A percentile compares a stretch with the other conserved stretches of the same genome.
Conservation (phyloP, 495 filamentous ascomycete genomes). For the Lineolata rhizophorae region DNA sequence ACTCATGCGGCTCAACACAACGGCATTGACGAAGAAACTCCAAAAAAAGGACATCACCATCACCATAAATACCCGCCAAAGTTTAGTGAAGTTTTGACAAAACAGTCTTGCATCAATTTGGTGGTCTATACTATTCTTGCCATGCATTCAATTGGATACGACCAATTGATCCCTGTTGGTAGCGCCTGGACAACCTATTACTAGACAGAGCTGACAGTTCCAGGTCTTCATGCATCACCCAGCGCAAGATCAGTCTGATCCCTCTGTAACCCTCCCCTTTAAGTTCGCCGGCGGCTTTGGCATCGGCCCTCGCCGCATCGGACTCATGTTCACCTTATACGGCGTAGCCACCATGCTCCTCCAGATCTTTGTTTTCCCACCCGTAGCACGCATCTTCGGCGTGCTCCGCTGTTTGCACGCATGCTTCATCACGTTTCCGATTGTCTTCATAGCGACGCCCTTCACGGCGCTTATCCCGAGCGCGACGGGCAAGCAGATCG, state of each 20-base stretch:
- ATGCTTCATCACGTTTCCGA: conserved; percentile 37
- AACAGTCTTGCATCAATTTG: conserved; percentile 56
- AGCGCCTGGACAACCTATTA: no score
- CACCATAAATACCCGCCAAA: conserved; percentile 18
- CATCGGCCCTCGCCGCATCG: conserved; percentile 41
- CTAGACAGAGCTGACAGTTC: no score
- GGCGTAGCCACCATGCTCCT: conserved; percentile 47
- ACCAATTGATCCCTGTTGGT: conserved; percentile 60
- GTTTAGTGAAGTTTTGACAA: conserved; percentile 46
- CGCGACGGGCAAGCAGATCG: conserved; percentile 15
- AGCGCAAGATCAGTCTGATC: conserved; percentile 28
- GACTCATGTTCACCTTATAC: conserved; percentile 54
- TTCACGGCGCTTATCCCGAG: conserved; percentile 39
- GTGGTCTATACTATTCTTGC: conserved; percentile 53
- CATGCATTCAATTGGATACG: conserved; percentile 54
- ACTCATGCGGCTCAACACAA: no score
- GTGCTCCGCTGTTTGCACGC: conserved; percentile 44
- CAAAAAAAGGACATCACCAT: no score
- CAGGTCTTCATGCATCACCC: conserved; percentile 66
- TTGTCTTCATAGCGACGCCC: conserved; percentile 52
- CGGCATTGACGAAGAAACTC: not conserved
- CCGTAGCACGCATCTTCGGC: conserved; percentile 42
- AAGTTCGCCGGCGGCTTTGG: conserved; percentile 64
- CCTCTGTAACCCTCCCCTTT: conserved; percentile 42
- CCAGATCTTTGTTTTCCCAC: conserved; percentile 64